Evolutionary conservation across 345 rosid species (phyloP), one percentile per base, ranked within the genome.

Genomic region (Citrus glauca): DNA sequence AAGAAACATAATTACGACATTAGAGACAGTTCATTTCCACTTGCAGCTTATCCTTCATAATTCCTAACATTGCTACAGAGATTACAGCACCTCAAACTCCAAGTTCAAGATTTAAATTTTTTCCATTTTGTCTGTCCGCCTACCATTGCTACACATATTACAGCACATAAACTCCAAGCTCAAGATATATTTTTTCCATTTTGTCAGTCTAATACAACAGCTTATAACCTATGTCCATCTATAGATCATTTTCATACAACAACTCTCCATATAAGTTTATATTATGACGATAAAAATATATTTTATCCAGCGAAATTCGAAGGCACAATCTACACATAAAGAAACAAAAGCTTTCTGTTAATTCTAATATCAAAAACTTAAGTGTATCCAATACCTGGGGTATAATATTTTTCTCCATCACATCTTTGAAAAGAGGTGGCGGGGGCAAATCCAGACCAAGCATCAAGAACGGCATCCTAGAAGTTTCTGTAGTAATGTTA

Each of bases 391-490:
- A 5, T 87, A 92, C 99, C 97, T 96, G 99, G 6, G 98, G 99
- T 77, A 96, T 96, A 7, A 96, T 96, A 83, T 94, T 96, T 84
- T 96, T 96, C 87, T 96, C 99, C 99, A 96, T 92, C 79, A 94
- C 97, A 73, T 96, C 99, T 87, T 91, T 87, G 86, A 96, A 96
- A 75, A 96, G 93, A 53, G 98, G 99, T 6, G 98, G 98, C 25
- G 98, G 98, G 10, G 99, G 99, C 87, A 96, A 88, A 87, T 96
- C 99, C 77, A 96, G 84, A 33, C 98, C 98, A 83, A 96, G 98
- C 99, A 94, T 94, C 85, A 94, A 83, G 85, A 91, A 96, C 35
- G 97, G 90, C 98, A 92, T 96, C 84, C 90, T 90, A 76, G 90
- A 90, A n/a, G 88, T 82, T 84, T 91, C 98, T 71, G 79, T 75